Evolutionary conservation across 202 grass and related monocot genomes (phyloP).

Genomic region (Panicum hallii): DNA sequence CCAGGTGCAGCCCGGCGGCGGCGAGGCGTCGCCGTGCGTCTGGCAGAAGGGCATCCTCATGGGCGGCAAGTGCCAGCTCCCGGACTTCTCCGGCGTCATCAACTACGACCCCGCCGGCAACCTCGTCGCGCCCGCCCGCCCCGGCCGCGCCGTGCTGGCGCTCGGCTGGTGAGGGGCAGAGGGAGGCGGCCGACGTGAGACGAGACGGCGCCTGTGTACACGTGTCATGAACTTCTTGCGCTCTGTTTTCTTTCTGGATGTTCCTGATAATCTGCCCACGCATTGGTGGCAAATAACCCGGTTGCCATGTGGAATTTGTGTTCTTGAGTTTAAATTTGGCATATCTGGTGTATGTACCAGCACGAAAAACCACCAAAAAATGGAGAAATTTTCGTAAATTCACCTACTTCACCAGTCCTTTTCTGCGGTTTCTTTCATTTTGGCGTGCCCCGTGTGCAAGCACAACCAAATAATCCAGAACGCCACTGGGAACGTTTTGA

Average conservation of each 20-base stretch:
- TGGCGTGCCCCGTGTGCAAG: no score
- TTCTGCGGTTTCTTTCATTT: no score
- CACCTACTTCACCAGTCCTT: no score
- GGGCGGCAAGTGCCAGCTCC: constrained; percentile 92
- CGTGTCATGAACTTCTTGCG: not conserved
- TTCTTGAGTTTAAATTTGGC: not conserved
- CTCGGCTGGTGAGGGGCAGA: constrained; percentile 50
- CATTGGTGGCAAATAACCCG: not conserved
- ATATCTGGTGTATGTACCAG: not conserved
- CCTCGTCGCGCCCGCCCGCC: constrained; percentile 58
- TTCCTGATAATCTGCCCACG: no score
- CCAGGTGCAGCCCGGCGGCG: constrained; percentile 72
- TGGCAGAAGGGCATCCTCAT: constrained; percentile 95
- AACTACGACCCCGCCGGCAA: constrained; percentile 85
- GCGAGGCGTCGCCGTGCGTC: constrained; percentile 57
- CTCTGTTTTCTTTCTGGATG: not conserved
- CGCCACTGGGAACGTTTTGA: not conserved
- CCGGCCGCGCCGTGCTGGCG: constrained; percentile 45
- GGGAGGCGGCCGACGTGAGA: not conserved
- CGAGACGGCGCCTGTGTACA: no score
- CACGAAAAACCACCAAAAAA: not conserved
- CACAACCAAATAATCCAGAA: no score
- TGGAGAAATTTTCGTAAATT: no score
- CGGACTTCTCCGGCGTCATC: constrained; percentile 87
- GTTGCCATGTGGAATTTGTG: not conserved